These are phyloP conservation scores for Aspergillus fumigatiaffinis DNA, from an alignment of 2,329 filamentous ascomycete genomes.

Conservation along the genomic window DNA sequence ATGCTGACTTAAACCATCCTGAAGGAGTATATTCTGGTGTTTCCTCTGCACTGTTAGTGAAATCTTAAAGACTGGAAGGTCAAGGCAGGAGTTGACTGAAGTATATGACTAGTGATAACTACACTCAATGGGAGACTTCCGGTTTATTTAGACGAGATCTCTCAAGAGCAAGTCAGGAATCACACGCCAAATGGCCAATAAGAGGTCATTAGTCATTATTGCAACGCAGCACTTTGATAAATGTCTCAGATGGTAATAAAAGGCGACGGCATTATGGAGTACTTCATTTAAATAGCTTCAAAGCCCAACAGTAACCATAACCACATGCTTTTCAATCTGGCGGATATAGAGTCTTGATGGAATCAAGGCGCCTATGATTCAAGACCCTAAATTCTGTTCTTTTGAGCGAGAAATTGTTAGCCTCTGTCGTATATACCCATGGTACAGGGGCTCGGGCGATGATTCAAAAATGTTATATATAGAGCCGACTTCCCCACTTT, in stretches of 20 bases:
- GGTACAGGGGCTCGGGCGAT: neutral
- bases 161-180: neutral
- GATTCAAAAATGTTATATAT: neutral
- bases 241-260: neutral
- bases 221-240: neutral
- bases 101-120: neutral
- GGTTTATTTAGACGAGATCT: neutral
- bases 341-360: neutral
- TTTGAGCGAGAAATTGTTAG: neutral
- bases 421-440: neutral
- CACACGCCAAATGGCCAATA: neutral
- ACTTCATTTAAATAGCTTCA: neutral
- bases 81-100: neutral
- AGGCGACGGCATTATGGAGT: neutral
- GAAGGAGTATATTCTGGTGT: no score
- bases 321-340: no score
- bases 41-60: neutral
- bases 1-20: no score
- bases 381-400: no score
- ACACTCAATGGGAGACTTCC: neutral
- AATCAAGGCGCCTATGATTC: no score
- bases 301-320: neutral
- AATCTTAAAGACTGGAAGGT: neutral
- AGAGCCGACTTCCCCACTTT: neutral
- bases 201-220: neutral